A percentile compares a stretch with the other conserved stretches of the same genome.
phyloP scores from a whole-genome alignment of 2,329 filamentous ascomycete genomes.

The Akanthomyces dipterigenus region DNA sequence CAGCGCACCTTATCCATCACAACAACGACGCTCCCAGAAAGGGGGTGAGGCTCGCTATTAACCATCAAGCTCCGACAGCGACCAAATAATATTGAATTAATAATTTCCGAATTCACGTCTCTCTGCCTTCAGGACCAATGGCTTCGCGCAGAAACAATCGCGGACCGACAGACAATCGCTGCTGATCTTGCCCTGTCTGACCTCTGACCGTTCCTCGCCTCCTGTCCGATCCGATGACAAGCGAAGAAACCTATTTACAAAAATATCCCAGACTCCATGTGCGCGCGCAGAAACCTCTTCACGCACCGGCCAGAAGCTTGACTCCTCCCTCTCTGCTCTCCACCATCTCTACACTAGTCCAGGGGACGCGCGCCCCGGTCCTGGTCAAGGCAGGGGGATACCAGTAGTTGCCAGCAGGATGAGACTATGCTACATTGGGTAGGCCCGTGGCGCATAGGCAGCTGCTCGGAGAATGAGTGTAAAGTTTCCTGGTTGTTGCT shows the following conservation, averaged over 20 bases:
- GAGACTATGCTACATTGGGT: neutral
- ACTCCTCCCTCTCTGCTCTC: neutral
- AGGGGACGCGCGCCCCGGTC: neutral
- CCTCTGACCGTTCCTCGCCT: neutral
- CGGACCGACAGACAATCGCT: neutral
- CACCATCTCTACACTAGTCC: neutral
- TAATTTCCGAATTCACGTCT: slow-evolving; percentile 1
- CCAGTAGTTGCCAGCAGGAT: neutral
- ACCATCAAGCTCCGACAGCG: neutral
- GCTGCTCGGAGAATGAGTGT: neutral
- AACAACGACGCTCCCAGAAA: neutral
- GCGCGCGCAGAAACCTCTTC: neutral
- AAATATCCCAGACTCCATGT: slow-evolving; percentile 1
- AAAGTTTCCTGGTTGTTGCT: neutral
- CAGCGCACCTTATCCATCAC: neutral
- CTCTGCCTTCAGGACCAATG: no score
- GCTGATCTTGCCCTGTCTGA: slow-evolving; percentile 1
- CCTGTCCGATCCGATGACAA: slow-evolving; percentile 4
- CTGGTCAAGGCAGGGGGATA: neutral
- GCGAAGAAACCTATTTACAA: neutral
- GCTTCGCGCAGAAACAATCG: neutral
- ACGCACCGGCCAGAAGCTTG: neutral
- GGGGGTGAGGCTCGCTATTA: neutral
- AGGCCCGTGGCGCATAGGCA: neutral
- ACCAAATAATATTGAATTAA: neutral